A percentile compares a stretch with the other conserved stretches of the same genome.
These are phyloP conservation scores for Diaporthe sp. DNA, from an alignment of 2,329 filamentous ascomycete genomes.

Conservation along the genomic window DNA sequence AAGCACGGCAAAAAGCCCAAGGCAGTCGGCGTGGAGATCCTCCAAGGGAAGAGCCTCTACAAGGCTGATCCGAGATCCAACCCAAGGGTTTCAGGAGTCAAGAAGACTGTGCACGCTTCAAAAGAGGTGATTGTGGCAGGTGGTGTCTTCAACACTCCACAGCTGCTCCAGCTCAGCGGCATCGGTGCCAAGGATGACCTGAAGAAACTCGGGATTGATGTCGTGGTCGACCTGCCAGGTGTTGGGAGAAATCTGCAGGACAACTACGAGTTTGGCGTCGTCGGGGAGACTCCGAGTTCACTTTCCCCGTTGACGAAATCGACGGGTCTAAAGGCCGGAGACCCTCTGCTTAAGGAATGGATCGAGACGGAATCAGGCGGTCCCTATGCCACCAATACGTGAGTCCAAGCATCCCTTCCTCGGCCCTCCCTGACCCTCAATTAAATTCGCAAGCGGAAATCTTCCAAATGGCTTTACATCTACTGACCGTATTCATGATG, in stretches of 20 bases:
- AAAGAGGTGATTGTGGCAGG: constrained; percentile 64
- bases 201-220: constrained; percentile 33
- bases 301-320: constrained; percentile 48
- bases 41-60: constrained; percentile 51
- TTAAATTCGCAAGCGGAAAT: not conserved
- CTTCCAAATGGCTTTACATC: not conserved
- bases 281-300: constrained; percentile 58
- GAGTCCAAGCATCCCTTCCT: not conserved
- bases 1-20: constrained; percentile 39
- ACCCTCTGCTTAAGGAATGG: constrained; percentile 61
- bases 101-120: constrained; percentile 44
- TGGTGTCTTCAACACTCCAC: constrained; percentile 63
- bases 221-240: constrained; percentile 19
- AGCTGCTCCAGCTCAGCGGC: constrained; percentile 65
- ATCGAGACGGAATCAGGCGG: constrained; percentile 44
- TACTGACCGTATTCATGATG: not conserved
- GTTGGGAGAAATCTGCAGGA: constrained; percentile 27
- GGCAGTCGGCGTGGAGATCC: constrained; percentile 50
- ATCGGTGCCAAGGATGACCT: constrained; percentile 56
- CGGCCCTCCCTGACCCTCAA: too few relatives aligned
- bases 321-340: constrained; percentile 62
- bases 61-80: constrained; percentile 49
- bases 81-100: constrained; percentile 47
- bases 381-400: constrained; percentile 18
- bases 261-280: constrained; percentile 42